Conservation (phyloP, 495 filamentous ascomycete genomes). For the Saxophila tyrrhenica region DNA sequence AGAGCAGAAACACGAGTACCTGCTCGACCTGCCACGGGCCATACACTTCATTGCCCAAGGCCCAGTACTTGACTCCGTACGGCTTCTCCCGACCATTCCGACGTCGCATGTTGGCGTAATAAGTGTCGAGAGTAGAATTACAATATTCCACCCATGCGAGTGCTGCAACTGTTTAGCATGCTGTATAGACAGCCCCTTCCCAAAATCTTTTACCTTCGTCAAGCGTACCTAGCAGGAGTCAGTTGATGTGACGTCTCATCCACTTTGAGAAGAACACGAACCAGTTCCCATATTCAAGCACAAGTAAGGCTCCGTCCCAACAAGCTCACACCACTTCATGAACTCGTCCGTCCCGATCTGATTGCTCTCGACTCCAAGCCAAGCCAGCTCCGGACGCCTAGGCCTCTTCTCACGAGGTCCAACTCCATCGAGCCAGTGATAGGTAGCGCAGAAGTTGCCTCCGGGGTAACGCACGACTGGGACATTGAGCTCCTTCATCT, state of each 20-base stretch:
- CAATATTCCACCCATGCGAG: conserved; percentile 76
- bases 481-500: conserved; percentile 56
- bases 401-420: conserved; percentile 58
- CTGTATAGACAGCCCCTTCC: not conserved
- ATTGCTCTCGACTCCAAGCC: conserved; percentile 63
- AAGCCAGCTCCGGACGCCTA: conserved; percentile 57
- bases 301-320: conserved; percentile 62
- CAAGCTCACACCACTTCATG: conserved; percentile 60
- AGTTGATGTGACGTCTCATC: not conserved
- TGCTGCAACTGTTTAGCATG: conserved; percentile 11
- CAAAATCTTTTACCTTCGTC: conserved; percentile 46
- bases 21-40: conserved; percentile 67
- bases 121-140: conserved; percentile 58
- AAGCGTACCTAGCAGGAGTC: conserved; percentile 37
- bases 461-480: conserved; percentile 71
- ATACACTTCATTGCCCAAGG: conserved; percentile 63
- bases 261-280: no score
- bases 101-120: conserved; percentile 66
- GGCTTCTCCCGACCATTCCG: conserved; percentile 61
- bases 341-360: conserved; percentile 77
- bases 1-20: conserved; percentile 2
- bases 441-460: conserved; percentile 71
- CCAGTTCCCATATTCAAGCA: conserved; percentile 68
- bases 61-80: conserved; percentile 60
- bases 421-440: conserved; percentile 72